Evolutionary conservation across 805 yeast species (phyloP).

Genomic region (Kurtzmaniella fragi): DNA sequence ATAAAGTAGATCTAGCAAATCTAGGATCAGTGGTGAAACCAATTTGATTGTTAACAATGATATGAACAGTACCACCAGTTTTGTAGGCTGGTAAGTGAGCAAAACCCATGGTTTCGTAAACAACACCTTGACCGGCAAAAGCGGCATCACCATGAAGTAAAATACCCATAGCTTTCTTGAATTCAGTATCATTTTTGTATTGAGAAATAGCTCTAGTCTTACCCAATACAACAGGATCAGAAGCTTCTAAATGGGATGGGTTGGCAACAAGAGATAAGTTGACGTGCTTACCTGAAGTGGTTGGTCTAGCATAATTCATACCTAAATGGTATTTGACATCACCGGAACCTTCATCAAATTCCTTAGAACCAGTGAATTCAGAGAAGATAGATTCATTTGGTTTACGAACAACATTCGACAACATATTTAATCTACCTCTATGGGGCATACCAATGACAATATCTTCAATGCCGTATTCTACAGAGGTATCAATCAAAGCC

Average conservation of each 20-base stretch:
- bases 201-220: slow-evolving; percentile 95
- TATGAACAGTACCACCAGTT: slow-evolving; percentile 97
- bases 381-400: slow-evolving; percentile 97
- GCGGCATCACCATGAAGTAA: slow-evolving; percentile 99
- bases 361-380: slow-evolving; percentile 89
- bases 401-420: slow-evolving; percentile 96
- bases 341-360: slow-evolving; percentile 95
- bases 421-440: slow-evolving; percentile 97
- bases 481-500: slow-evolving; percentile 89
- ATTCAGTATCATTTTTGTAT: slow-evolving; percentile 77
- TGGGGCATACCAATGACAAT: slow-evolving; percentile 99
- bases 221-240: slow-evolving; percentile 98
- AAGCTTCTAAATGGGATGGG: slow-evolving; percentile 98
- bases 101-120: slow-evolving; percentile 97
- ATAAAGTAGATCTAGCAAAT: slow-evolving; percentile 94
- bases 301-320: slow-evolving; percentile 98
- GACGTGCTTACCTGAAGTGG: slow-evolving; percentile 95
- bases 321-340: slow-evolving; percentile 99
- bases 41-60: slow-evolving; percentile 95
- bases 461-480: slow-evolving; percentile 89
- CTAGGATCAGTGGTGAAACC: slow-evolving; percentile 99
- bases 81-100: slow-evolving; percentile 88
- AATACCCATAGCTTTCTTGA: slow-evolving; percentile 84
- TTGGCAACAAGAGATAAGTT: slow-evolving; percentile 95
- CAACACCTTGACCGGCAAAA: slow-evolving; percentile 98